Conservation (phyloP, 2,329 filamentous ascomycete species). For the Penicillium digitatum region DNA sequence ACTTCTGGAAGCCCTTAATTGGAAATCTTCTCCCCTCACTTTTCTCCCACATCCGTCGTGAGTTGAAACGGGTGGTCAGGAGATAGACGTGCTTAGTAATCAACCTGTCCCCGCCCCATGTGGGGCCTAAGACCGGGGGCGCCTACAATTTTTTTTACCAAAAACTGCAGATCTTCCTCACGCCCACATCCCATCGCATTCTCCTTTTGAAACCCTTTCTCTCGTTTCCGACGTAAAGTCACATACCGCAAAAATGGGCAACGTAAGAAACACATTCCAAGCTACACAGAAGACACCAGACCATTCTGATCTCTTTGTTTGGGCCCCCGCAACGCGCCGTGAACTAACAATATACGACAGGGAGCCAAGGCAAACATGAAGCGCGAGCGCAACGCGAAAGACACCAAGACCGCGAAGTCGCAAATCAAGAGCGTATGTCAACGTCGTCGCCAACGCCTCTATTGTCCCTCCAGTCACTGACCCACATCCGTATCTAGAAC, state of each 20-base stretch:
- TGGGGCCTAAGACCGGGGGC: conserved; percentile 2
- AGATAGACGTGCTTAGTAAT: conserved; percentile 31
- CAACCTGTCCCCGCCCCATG: conserved; percentile 1
- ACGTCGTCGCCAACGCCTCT: not conserved
- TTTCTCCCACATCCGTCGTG: not conserved
- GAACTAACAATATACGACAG: conserved; percentile 19
- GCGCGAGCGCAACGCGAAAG: conserved; percentile 67
- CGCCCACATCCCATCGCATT: conserved; percentile 16
- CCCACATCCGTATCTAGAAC: conserved; percentile 52
- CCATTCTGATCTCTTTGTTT: not conserved
- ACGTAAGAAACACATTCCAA: conserved; percentile 17
- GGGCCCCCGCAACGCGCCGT: not conserved
- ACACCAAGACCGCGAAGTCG: conserved; percentile 57
- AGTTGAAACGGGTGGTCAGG: not conserved
- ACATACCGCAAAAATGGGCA: conserved; percentile 21
- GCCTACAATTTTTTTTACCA: conserved; percentile 9
- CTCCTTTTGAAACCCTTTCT: conserved; percentile 28
- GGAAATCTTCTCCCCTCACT: too few relatives aligned
- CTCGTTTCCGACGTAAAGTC: conserved; percentile 32
- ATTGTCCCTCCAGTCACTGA: conserved; percentile 1
- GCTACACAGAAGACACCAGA: not conserved
- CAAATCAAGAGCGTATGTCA: conserved; percentile 65
- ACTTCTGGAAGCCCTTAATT: not conserved
- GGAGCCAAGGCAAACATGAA: conserved; percentile 67
- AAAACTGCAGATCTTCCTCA: conserved; percentile 7